phyloP scores from a whole-genome alignment of 805 yeast species.

The Lipomyces orientalis region DNA sequence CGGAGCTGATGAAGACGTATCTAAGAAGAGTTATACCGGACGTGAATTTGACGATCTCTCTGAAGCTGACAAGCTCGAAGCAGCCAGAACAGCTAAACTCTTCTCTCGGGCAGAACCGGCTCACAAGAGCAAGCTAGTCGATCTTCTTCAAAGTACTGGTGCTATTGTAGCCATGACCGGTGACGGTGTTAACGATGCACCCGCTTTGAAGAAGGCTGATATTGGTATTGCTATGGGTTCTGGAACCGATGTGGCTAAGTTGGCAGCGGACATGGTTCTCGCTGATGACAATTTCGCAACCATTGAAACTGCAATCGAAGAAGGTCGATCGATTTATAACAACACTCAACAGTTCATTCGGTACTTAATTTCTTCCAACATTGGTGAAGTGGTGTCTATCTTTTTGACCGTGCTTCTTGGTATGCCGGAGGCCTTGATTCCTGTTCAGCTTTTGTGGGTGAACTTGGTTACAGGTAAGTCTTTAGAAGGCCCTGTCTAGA shows the following conservation, averaged over 20 bases:
- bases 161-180: slow-evolving; percentile 69
- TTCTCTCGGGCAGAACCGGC: slow-evolving; percentile 64
- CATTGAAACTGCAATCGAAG: slow-evolving; percentile 61
- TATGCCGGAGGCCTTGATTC: slow-evolving; percentile 59
- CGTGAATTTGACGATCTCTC: slow-evolving; percentile 48
- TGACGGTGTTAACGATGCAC: slow-evolving; percentile 70
- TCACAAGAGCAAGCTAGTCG: slow-evolving; percentile 60
- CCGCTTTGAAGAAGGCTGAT: slow-evolving; percentile 66
- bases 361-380: slow-evolving; percentile 57
- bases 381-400: slow-evolving; percentile 63
- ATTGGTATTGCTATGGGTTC: slow-evolving; percentile 70
- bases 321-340: slow-evolving; percentile 57
- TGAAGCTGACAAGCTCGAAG: slow-evolving; percentile 50
- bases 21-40: slow-evolving; percentile 51
- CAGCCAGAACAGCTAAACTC: slow-evolving; percentile 53
- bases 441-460: slow-evolving; percentile 64
- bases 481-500: background rate
- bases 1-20: slow-evolving; percentile 42
- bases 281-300: slow-evolving; percentile 64
- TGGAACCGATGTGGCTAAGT: slow-evolving; percentile 66
- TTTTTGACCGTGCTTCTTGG: slow-evolving; percentile 61
- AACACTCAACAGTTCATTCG: slow-evolving; percentile 52
- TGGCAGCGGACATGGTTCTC: slow-evolving; percentile 62
- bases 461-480: slow-evolving; percentile 53
- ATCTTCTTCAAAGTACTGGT: slow-evolving; percentile 52